Conservation (phyloP, 441 rosid species). For the Pelargonium australe region DNA sequence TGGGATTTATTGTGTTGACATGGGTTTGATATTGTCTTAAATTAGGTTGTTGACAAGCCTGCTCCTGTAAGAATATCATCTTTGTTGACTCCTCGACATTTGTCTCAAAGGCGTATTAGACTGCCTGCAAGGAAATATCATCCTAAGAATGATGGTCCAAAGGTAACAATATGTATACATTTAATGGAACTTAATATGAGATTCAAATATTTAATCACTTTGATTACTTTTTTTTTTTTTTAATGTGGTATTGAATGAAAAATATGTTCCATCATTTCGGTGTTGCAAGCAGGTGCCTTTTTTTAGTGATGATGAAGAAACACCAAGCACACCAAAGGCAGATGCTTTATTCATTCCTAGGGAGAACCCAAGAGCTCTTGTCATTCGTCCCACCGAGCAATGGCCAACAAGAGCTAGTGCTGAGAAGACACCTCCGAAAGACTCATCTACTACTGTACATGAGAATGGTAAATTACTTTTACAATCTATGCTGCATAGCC, state of each 20-base stretch:
- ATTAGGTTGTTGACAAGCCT: constrained; percentile 74
- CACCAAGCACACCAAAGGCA: constrained; percentile 78
- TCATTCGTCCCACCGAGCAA: constrained; percentile 60
- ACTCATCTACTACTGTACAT: constrained; percentile 30
- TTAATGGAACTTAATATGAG: background rate
- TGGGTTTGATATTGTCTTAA: background rate
- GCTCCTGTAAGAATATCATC: constrained; percentile 77
- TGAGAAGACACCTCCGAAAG: constrained; percentile 46
- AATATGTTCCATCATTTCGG: constrained; percentile 15
- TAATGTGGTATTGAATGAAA: constrained; percentile 13
- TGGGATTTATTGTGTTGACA: background rate
- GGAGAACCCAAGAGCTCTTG: constrained; percentile 87
- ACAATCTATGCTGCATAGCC: background rate
- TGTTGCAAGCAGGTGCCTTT: constrained; percentile 68
- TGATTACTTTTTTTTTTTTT: background rate
- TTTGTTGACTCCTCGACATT: constrained; percentile 71
- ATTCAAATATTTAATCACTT: constrained; percentile 8
- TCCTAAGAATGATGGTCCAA: constrained; percentile 64
- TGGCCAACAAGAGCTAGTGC: constrained; percentile 47
- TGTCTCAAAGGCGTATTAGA: constrained; percentile 66
- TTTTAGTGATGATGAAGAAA: constrained; percentile 78
- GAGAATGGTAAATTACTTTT: constrained; percentile 48
- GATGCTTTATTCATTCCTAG: constrained; percentile 84
- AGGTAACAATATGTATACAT: constrained; percentile 34
- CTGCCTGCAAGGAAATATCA: constrained; percentile 76